These are phyloP conservation scores for Citrus medica DNA, from an alignment of 345 rosid genomes.

Conservation along the genomic window DNA sequence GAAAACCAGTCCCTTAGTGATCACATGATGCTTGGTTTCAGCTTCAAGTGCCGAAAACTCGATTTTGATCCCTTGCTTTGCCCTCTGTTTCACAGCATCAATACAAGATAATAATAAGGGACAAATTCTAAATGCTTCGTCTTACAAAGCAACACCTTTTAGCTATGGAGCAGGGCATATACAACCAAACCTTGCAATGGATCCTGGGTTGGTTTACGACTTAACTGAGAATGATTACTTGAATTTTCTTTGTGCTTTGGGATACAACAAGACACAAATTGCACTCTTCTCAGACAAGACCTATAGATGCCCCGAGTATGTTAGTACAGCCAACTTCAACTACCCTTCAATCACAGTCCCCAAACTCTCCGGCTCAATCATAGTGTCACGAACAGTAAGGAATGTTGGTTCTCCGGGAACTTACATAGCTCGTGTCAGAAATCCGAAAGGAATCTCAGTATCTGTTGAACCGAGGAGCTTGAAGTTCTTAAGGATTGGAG, in stretches of 20 bases:
- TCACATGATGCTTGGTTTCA: not conserved
- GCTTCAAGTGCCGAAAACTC: not conserved
- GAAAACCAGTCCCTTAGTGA: constrained; percentile 2
- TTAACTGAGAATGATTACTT: constrained; percentile 49
- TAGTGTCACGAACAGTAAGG: constrained; percentile 49
- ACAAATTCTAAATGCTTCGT: constrained; percentile 40
- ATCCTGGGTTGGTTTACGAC: constrained; percentile 85
- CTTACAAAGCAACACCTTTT: constrained; percentile 59
- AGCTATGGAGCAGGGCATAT: constrained; percentile 80
- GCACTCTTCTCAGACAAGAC: constrained; percentile 27
- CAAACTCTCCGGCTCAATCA: constrained; percentile 26
- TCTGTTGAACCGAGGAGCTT: constrained; percentile 47
- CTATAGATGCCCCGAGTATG: constrained; percentile 43
- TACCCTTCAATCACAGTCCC: constrained; percentile 79
- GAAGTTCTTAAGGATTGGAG: constrained; percentile 48
- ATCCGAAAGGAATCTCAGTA: constrained; percentile 47
- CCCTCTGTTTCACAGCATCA: constrained; percentile 36
- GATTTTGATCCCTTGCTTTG: not conserved
- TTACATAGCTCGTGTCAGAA: constrained; percentile 35
- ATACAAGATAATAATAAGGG: constrained; percentile 46
- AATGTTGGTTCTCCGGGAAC: constrained; percentile 69
- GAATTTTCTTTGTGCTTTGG: constrained; percentile 61
- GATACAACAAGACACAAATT: constrained; percentile 54
- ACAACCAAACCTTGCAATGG: constrained; percentile 70
- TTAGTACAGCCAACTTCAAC: constrained; percentile 52